phyloP scores from a whole-genome alignment of 2,329 filamentous ascomycete species.

The Colletotrichum somersetense region DNA sequence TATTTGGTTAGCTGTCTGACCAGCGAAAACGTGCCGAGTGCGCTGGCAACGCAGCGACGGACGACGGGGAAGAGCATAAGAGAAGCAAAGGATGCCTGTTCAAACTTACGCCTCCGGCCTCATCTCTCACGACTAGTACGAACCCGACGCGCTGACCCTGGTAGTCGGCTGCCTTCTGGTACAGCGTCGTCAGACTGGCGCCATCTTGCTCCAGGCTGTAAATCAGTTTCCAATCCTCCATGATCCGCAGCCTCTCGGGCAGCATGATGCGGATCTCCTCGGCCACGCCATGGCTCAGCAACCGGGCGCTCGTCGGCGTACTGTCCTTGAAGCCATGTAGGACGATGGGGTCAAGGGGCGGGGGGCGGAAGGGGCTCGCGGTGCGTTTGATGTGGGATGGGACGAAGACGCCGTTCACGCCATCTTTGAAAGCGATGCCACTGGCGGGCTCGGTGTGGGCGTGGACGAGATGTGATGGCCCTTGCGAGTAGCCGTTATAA shows the following conservation, averaged over 20 bases:
- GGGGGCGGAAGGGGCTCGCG: constrained; percentile 85
- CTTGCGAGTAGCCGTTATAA: constrained; percentile 43
- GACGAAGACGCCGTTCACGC: constrained; percentile 70
- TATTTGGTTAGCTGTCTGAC: constrained; percentile 9
- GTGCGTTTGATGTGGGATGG: constrained; percentile 68
- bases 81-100: neutral
- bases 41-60: neutral
- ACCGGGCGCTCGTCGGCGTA: constrained; percentile 70
- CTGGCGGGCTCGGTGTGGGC: constrained; percentile 44
- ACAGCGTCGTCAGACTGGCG: constrained; percentile 87
- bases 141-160: constrained; percentile 82
- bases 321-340: constrained; percentile 74
- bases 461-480: constrained; percentile 44
- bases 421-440: constrained; percentile 52
- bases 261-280: constrained; percentile 94
- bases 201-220: constrained; percentile 96
- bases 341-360: constrained; percentile 84
- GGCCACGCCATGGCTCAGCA: constrained; percentile 80
- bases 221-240: constrained; percentile 86
- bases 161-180: constrained; percentile 80
- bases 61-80: neutral
- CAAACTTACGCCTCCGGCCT: constrained; percentile 76
- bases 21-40: neutral
- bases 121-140: constrained; percentile 87
- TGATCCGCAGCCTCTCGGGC: constrained; percentile 86